Evolutionary conservation across 1,139 yeast genomes (phyloP), one percentile per base, ranked within the genome.

Genomic region (Candida sanyaensis): DNA sequence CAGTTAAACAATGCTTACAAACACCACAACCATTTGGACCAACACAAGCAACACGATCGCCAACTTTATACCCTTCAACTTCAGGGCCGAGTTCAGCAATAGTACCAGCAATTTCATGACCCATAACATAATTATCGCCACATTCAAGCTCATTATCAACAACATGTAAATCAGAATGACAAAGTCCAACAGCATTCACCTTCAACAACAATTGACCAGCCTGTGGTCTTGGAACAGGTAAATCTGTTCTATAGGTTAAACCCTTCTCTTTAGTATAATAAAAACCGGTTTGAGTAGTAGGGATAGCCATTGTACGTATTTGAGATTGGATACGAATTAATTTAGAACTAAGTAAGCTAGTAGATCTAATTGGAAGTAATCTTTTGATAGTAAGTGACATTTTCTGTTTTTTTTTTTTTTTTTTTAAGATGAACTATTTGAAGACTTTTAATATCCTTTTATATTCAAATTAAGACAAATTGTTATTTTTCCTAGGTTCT

Each of bases 71-170:
- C 2, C 37, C 38, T 30, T 33, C 33, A 17, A 43, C 49, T 26
- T 47, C 47, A 23, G 44, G 43, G n/a, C 55, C 56, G 5, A 53
- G 34, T 4, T 37, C 43, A 13, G 45, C 50, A 36, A 73, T 56
- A 40, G 64, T 62, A 7, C 80, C 81, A 28, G 79, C 75, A 37
- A 77, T 68, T 55, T 77, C 81, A 54, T 77, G 81, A 27, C 82
- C 81, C 71, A 77, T 69, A n/a, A 55, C 54, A 33, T 50, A 50
- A 28, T 48, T 38, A 34, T 57, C 56, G 41, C 62, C 47, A 27
- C 69, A 68, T 28, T 62, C 57, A 28, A 74, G 57, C 5, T 53
- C 56, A 44, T 50, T 55, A 30, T 52, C 50, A 37, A 54, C 37
- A 36, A 73, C 61, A 50, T 75, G 78, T 31, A 73, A 63, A 50